These are phyloP conservation scores for Colletotrichum euphorbiae DNA, from an alignment of 2,329 filamentous ascomycete species.

Conservation along the genomic window DNA sequence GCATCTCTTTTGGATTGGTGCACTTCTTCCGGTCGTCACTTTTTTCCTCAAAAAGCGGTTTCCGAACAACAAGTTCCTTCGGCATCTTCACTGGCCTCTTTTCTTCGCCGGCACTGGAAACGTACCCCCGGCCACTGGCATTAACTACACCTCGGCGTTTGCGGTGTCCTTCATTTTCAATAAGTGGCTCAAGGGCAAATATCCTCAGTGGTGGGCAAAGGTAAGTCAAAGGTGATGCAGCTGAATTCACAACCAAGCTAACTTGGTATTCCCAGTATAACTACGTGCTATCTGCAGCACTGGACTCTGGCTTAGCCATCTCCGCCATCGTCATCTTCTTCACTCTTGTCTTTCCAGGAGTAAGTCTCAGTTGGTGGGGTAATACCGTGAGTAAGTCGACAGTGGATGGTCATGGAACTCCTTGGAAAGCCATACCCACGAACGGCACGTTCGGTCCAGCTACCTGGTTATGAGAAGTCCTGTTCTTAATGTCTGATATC, in stretches of 20 bases:
- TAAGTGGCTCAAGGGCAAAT: conserved; percentile 37
- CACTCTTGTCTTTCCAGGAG: conserved; percentile 54
- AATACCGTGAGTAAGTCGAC: conserved; percentile 50
- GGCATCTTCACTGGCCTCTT: conserved; percentile 30
- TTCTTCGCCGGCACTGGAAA: conserved; percentile 34
- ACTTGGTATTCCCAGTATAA: conserved; percentile 42
- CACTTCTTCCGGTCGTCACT: conserved; percentile 23
- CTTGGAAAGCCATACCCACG: conserved; percentile 19
- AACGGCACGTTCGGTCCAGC: conserved; percentile 31
- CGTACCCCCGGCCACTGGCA: conserved; percentile 31
- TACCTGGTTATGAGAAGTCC: conserved; percentile 18
- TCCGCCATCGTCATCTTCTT: conserved; percentile 58
- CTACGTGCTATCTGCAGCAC: conserved; percentile 56
- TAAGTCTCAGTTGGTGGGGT: conserved; percentile 54
- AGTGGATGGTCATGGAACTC: conserved; percentile 53
- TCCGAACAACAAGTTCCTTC: conserved; percentile 18
- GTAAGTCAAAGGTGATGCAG: neutral
- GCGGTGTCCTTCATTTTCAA: conserved; percentile 28
- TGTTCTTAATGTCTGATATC: neutral
- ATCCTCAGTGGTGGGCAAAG: conserved; percentile 34
- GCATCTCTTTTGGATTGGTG: conserved; percentile 63
- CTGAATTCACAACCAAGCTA: neutral
- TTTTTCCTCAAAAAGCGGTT: conserved; percentile 31
- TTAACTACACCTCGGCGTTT: conserved; percentile 35
- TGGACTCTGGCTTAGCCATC: conserved; percentile 56